Evolutionary conservation across 441 rosid species (phyloP), one percentile per base, ranked within the genome.

Genomic region (Eruca vesicaria): DNA sequence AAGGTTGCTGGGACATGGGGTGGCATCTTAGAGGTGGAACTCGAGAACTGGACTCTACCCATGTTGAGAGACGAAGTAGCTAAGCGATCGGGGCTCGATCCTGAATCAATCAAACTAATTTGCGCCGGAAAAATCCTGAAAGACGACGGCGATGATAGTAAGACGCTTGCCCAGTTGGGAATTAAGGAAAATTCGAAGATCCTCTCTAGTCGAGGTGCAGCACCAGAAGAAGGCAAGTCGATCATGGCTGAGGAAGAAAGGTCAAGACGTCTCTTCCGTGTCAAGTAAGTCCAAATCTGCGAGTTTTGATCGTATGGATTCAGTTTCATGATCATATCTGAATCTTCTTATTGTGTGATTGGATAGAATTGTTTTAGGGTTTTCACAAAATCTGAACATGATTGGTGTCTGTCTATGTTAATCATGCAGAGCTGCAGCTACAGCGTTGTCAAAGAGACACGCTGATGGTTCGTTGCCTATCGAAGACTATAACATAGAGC

Each of bases 1-100:
- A 94, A 85, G 86, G 83, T 92, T 33, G 99, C 89, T 18, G 98
- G 98, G 32, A 82, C 84, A 20, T 92, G 97, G 97, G 83, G 84
- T 0, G 99, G 99, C 38, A 74, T 84, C 6, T 19, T 94, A 5
- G 93, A 94, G 76, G 90, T 89, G 20, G 97, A 92, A 71, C 79
- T 92, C 72, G 94, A 88, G 53, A 82, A 72, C n/a, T 92, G 96
- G 99, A 85, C 92, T 12, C 82, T 90, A 36, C 67, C 72, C 57
- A 87, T 84, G 93, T 71, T 94, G 79, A 86, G 91, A 82, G 86
- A 82, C 16, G 98, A 92, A 83, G 84, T 94, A 0, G 92, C 94
- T 4, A 82, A 80, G 74, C 87, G 89, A 80, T 90, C 94, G 12
- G 81, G 69, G 67, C 67, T 84, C 43, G 69, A 65, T 56, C 79